Evolutionary conservation across 352 stramenopile genomes (phyloP).

Genomic region (Globisporangium apiculatum): DNA sequence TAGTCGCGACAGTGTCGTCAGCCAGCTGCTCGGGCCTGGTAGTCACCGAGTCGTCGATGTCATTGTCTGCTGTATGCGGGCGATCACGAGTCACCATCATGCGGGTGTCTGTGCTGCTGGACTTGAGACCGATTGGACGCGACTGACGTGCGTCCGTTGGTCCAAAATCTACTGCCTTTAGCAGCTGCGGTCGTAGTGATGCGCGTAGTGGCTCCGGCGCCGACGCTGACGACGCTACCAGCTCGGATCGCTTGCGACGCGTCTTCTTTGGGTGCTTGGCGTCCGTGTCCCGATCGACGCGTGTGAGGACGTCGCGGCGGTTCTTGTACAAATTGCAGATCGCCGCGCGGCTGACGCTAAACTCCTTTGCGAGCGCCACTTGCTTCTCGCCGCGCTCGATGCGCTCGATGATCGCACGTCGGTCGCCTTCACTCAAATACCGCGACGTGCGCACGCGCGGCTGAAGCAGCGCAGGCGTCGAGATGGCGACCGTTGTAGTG

Average conservation of each 20-base stretch:
- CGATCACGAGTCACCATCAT: too few species aligned
- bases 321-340: slow-evolving; percentile 62
- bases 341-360: slow-evolving; percentile 35
- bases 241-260: neutral
- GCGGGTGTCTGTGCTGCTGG: too few species aligned
- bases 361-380: slow-evolving; percentile 37
- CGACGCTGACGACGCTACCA: too few species aligned
- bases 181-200: neutral
- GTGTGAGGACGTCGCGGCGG: slow-evolving; percentile 32
- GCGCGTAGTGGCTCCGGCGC: neutral
- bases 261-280: slow-evolving; percentile 18
- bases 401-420: slow-evolving; percentile 32
- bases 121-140: too few species aligned
- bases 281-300: slow-evolving; percentile 19
- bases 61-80: too few species aligned
- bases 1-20: too few species aligned
- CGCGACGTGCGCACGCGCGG: slow-evolving; percentile 31
- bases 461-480: slow-evolving; percentile 2
- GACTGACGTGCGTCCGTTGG: too few species aligned
- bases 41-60: too few species aligned
- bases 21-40: too few species aligned
- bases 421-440: slow-evolving; percentile 37
- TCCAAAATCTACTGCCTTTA: too few species aligned
- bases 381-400: slow-evolving; percentile 44
- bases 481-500: slow-evolving; percentile 1